Conservation (phyloP, 768 basidiomycete genomes). For the Tylopilus felleus region DNA sequence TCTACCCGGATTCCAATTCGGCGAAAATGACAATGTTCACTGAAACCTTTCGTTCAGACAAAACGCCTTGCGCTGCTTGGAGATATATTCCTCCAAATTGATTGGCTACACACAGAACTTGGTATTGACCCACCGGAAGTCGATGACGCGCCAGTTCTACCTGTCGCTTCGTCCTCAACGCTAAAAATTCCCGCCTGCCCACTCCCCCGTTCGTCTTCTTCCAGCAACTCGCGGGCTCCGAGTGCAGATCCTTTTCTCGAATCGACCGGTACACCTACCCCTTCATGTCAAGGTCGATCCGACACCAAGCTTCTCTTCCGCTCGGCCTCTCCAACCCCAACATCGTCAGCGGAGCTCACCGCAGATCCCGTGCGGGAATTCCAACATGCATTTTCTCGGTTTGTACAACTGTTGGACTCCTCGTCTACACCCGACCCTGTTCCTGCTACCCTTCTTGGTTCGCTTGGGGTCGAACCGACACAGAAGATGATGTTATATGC, state of each 20-base stretch:
- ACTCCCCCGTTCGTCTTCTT: conserved; percentile 46
- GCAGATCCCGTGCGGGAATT: conserved; percentile 37
- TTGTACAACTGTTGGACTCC: conserved; percentile 56
- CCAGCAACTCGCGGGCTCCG: conserved; percentile 19
- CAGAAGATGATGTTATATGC: conserved; percentile 74
- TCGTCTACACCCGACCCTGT: conserved; percentile 23
- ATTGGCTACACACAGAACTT: conserved; percentile 80
- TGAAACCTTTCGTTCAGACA: conserved; percentile 38
- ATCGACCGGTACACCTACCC: conserved; percentile 44
- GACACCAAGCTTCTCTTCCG: conserved; percentile 36
- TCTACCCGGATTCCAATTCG: background rate
- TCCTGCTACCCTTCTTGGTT: conserved; percentile 24
- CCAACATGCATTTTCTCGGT: conserved; percentile 57
- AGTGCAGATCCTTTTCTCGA: conserved; percentile 28
- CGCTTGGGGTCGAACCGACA: conserved; percentile 68
- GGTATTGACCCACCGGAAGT: conserved; percentile 63
- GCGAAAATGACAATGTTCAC: background rate
- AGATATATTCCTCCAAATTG: conserved; percentile 66
- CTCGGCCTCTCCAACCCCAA: conserved; percentile 17
- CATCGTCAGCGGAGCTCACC: conserved; percentile 8
- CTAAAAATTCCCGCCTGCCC: conserved; percentile 36
- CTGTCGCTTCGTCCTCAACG: conserved; percentile 36
- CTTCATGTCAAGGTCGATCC: conserved; percentile 38
- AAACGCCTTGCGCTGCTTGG: conserved; percentile 68
- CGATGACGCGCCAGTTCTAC: conserved; percentile 38